Percentiles rank a stretch among this genome's conserved stretches.
Conservation (phyloP, 306 rosid genomes). For the Hippophae gyantsensis region DNA sequence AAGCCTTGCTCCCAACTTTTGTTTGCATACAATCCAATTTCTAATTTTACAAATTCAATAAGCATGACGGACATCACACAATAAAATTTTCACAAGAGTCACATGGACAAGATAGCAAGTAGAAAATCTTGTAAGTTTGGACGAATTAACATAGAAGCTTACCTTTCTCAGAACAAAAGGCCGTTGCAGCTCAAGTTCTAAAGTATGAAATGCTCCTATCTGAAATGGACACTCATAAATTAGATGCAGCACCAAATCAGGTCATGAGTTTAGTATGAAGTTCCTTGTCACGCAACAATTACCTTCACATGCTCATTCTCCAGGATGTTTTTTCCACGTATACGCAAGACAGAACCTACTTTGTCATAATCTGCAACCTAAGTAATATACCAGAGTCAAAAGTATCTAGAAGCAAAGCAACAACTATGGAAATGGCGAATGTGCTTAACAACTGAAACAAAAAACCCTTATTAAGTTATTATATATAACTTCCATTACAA, state of each 20-base stretch:
- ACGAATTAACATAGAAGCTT: constrained; percentile 5
- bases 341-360: constrained; percentile 65
- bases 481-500: too few relatives aligned
- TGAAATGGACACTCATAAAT: constrained; percentile 29
- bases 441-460: too few relatives aligned
- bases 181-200: constrained; percentile 86
- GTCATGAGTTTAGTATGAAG: neutral
- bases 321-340: constrained; percentile 78
- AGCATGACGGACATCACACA: neutral
- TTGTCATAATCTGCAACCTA: constrained; percentile 91
- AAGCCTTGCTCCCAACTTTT: too few relatives aligned
- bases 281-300: constrained; percentile 12
- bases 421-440: neutral
- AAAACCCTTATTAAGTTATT: too few relatives aligned
- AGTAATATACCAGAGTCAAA: neutral
- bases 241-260: constrained; percentile 1
- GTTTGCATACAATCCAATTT: too few relatives aligned
- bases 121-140: neutral
- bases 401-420: constrained; percentile 1
- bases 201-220: constrained; percentile 92
- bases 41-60: too few relatives aligned
- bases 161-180: constrained; percentile 95
- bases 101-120: constrained; percentile 9
- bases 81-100: neutral
- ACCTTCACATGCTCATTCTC: constrained; percentile 95